Base-by-base conservation (phyloP, 768 basidiomycete species). In the Favolaschia claudopus region DNA sequence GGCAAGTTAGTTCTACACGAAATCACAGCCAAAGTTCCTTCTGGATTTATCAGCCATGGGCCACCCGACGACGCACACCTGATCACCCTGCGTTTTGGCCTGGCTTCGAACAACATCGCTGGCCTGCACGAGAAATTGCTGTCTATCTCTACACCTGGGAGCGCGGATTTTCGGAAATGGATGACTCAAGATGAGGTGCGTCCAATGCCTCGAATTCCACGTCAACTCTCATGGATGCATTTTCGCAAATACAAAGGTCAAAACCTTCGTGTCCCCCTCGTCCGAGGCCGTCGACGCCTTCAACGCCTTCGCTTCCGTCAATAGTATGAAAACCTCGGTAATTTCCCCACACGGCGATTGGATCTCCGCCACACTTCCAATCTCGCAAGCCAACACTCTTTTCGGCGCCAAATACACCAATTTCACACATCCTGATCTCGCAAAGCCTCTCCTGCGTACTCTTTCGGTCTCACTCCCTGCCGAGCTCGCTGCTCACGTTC, bases 71-170 rank as follows among this genome's bases (percentile, higher is more conserved):
- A 68, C 3, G 69, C 73, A 48, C 60, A 69, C 1, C 57, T 66
- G 17, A 67, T 82, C 36, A 74, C 70, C 50, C 65, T 80, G 38
- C 75, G 76, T 40, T 59, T 80, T 46, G 77, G 71, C 4, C 69
- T 80, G 45, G 68, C 66, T 20, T 73, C 73, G 50, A 72, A 62
- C 46, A 66, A 80, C 60, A 70, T 74, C 27, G 54, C 54, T 9
- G 77, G 77, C 10, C 74, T 80, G 8, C 72, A 78, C 58, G 66
- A 72, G 46, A 70, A 67, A 8, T 69, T 79, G 20, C 65, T 70
- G 58, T 75, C 69, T 38, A 76, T 79, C 61, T 76, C 75, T 59
- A 74, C 73, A 3, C 78, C 79, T 7, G 63, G 65, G 28, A 79
- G 70, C 62, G 59, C 69, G 8, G 45, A 63, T 8, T 79, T 75